Percentiles rank a stretch among this genome's conserved stretches.
Conservation (phyloP, 2,329 filamentous ascomycete genomes). For the Microascus cirrosus region DNA sequence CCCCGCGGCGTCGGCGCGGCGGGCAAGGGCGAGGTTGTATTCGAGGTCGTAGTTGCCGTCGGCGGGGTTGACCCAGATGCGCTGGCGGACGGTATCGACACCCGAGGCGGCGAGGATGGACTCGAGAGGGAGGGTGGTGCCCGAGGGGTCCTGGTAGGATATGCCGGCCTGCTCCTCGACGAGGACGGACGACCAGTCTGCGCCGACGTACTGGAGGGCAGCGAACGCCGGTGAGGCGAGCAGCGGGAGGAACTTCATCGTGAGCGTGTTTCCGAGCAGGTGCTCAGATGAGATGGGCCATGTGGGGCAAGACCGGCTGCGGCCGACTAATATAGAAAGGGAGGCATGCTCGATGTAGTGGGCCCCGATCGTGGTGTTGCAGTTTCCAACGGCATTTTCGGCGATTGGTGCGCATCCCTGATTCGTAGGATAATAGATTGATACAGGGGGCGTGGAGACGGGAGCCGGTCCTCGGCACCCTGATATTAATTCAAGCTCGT, state of each 20-base stretch:
- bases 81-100: conserved; percentile 59
- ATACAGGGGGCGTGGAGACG: too few species aligned
- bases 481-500: too few species aligned
- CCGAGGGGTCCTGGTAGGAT: conserved; percentile 46
- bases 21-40: conserved; percentile 59
- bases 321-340: background rate
- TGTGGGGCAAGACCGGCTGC: background rate
- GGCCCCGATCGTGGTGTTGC: too few species aligned
- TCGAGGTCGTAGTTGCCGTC: conserved; percentile 56
- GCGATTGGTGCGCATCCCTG: too few species aligned
- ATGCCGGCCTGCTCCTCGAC: conserved; percentile 52
- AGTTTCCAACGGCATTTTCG: too few species aligned
- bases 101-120: conserved; percentile 49
- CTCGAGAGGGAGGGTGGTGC: conserved; percentile 45
- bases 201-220: conserved; percentile 51
- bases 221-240: conserved; percentile 12
- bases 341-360: too few species aligned
- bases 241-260: background rate
- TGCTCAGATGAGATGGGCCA: background rate
- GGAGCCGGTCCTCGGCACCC: too few species aligned
- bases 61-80: conserved; percentile 59
- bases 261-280: background rate
- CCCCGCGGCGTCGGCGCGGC: conserved; percentile 51
- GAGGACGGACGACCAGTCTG: conserved; percentile 58
- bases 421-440: too few species aligned